Evolutionary conservation across 1,284 basidiomycete genomes (phyloP).

Genomic region (Ceratobasidium sp.): DNA sequence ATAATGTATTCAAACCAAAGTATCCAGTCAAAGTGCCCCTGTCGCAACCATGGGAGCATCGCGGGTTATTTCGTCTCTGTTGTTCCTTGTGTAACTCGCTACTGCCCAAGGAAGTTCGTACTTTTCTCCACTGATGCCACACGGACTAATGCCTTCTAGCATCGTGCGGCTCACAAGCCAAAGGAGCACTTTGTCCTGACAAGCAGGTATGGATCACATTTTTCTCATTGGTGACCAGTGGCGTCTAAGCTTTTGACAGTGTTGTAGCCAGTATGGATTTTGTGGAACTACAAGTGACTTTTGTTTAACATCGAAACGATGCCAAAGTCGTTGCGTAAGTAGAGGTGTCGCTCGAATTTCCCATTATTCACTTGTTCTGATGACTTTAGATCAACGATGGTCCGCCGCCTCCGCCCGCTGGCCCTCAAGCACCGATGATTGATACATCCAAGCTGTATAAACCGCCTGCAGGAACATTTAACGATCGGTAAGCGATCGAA

Average conservation of each 20-base stretch:
- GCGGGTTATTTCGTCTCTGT: no score
- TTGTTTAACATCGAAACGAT: conserved; percentile 22
- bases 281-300: conserved; percentile 18
- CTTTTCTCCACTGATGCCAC: no score
- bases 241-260: no score
- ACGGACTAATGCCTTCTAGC: no score
- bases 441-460: conserved; percentile 5
- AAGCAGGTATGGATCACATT: background rate
- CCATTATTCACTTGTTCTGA: background rate
- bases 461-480: background rate
- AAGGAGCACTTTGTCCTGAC: conserved; percentile 9
- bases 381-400: conserved; percentile 22
- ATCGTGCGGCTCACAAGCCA: conserved; percentile 13
- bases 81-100: no score
- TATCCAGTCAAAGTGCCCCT: no score
- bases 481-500: background rate
- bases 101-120: no score
- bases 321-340: conserved; percentile 24
- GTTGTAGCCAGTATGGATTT: conserved; percentile 16
- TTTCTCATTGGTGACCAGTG: no score
- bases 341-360: background rate
- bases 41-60: no score
- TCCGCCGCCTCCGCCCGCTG: background rate
- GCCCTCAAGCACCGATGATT: background rate
- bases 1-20: no score